Base-by-base conservation (phyloP, 2,329 filamentous ascomycete genomes). In the Monosporascus sp. region DNA sequence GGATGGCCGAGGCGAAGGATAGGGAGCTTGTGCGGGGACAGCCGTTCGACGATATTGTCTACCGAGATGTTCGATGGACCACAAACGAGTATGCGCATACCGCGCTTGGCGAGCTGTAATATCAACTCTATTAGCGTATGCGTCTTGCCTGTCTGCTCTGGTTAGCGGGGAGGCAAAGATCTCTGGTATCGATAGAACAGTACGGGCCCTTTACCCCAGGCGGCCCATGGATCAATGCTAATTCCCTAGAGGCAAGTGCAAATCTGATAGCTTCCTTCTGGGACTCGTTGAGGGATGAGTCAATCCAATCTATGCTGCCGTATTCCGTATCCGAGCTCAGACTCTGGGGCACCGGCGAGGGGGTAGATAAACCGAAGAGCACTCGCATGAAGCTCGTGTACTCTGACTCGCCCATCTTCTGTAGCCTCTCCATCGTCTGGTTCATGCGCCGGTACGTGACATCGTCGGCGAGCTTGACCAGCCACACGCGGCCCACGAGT, bases 51-150 rank as follows among this genome's bases (percentile, higher is more conserved):
- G 54, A 99, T 96, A 66, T 99, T 99, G 78, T 99, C 94, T 1
- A 99, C 94, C 0, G 91, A 94, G 62, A 99, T 92, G 68, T 99
- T 99, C 31, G 91, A 96, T 0, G 94, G 94, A 0, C 93, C 94
- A 64, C 94, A 97, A n/a, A 97, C 93, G 2, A 97, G 78, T 11
- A 97, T 78, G 1, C 91, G 84, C 51, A 86, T 79, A 37, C 85
- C 81, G 24, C 83, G 82, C 65, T 86, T 86, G 51, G 95, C 77
- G 61, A 97, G 76, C 66, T 99, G 94, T n/a, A 95, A 78, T 56
- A 99, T 96, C 14, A 99, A 78, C 70, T 99, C 94, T 55, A 99
- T 93, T 40, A 99, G 74, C 0, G 94, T 97, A 68, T 97, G 93
- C 0, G 94, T 99, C 71, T 99, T 99, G 48, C 94, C 94, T 0